phyloP scores from a whole-genome alignment of 371 early-diverging fungal species.

The Rhizopus microsporus region DNA sequence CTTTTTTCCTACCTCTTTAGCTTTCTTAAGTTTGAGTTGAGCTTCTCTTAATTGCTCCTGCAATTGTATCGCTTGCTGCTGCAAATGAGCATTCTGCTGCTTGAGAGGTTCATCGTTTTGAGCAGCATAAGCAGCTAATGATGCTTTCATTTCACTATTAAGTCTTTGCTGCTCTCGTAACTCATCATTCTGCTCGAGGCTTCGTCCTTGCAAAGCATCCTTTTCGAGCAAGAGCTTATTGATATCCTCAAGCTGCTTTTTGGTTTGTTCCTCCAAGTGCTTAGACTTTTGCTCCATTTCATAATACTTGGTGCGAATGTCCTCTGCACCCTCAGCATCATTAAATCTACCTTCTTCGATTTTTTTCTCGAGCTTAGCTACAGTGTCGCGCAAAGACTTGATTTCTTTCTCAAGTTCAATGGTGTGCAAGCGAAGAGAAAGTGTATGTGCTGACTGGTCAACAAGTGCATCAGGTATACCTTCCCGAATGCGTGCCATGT shows the following conservation, averaged over 20 bases:
- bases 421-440: constrained; percentile 43
- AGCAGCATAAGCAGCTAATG: constrained; percentile 67
- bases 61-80: constrained; percentile 51
- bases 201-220: constrained; percentile 57
- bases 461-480: constrained; percentile 48
- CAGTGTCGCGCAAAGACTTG: constrained; percentile 36
- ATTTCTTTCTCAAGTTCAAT: constrained; percentile 50
- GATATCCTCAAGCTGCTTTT: constrained; percentile 63
- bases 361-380: constrained; percentile 29
- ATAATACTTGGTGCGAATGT: constrained; percentile 32
- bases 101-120: constrained; percentile 67
- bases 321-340: constrained; percentile 36
- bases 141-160: constrained; percentile 66
- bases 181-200: constrained; percentile 57
- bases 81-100: constrained; percentile 58
- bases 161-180: constrained; percentile 57
- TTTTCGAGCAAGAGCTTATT: constrained; percentile 71
- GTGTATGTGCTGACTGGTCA: constrained; percentile 33
- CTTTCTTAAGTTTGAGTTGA: constrained; percentile 64
- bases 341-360: constrained; percentile 45
- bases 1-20: constrained; percentile 61
- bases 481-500: constrained; percentile 67
- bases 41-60: constrained; percentile 65
- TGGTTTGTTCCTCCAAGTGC: constrained; percentile 61
- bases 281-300: constrained; percentile 45